A percentile compares a stretch with the other conserved stretches of the same genome.
Evolutionary conservation across 176 grass and related monocot species (phyloP).

Genomic region (bread wheat (Triticum aestivum)): IWGSC_CS_RefSeq_v2.1 NC_057796.1:358347221-358347720

Average conservation of each 20-base stretch:
- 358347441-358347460: conserved; percentile 86
- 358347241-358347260: background rate
- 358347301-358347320: conserved; percentile 81
- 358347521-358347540: conserved; percentile 87
- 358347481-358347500: conserved; percentile 62
- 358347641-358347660: background rate
- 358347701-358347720: conserved; percentile 70
- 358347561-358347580: conserved; percentile 58
- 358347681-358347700: conserved; percentile 43
- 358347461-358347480: conserved; percentile 75
- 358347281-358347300: conserved; percentile 62
- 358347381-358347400: conserved; percentile 58
- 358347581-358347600: conserved; percentile 49
- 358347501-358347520: conserved; percentile 68
- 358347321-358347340: conserved; percentile 81
- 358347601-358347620: background rate
- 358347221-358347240: background rate
- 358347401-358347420: conserved; percentile 72
- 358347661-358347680: background rate
- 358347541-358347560: conserved; percentile 84
- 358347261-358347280: background rate
- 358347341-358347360: conserved; percentile 85
- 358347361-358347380: conserved; percentile 64
- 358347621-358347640: background rate
- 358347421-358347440: conserved; percentile 89